These are phyloP conservation scores for Aspergillus sclerotialis DNA, from an alignment of 2,329 filamentous ascomycete species.

Conservation along the genomic window DNA sequence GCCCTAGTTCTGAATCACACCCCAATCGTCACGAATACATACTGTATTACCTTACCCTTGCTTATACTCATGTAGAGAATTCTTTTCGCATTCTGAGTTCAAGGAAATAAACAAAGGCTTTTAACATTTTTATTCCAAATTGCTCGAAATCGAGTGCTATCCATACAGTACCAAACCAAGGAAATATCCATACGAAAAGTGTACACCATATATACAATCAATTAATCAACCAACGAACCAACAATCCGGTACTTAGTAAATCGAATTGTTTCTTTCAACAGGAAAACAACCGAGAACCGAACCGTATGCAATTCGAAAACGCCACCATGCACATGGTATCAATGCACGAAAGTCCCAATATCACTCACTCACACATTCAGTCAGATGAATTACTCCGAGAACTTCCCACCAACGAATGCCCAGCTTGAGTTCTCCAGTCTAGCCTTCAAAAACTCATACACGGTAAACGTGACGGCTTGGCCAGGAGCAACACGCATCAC, in stretches of 20 bases:
- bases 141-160: neutral
- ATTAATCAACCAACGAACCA: neutral
- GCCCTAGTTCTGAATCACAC: too few species aligned
- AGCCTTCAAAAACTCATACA: conserved; percentile 71
- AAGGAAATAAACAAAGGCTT: too few species aligned
- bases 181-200: too few species aligned
- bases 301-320: conserved; percentile 20
- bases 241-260: too few species aligned
- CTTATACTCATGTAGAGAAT: too few species aligned
- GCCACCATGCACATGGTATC: conserved; percentile 22
- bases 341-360: conserved; percentile 10
- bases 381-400: conserved; percentile 49
- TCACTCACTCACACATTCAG: neutral
- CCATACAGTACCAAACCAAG: too few species aligned
- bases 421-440: conserved; percentile 62
- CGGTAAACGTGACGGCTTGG: conserved; percentile 70
- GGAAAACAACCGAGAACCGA: conserved; percentile 18
- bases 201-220: conserved; percentile 14
- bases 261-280: too few species aligned
- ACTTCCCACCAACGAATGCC: conserved; percentile 53
- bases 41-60: too few species aligned
- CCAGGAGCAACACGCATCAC: conserved; percentile 97
- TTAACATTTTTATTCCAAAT: too few species aligned
- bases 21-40: too few species aligned
- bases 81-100: too few species aligned